phyloP scores from a whole-genome alignment of 805 yeast genomes.

The Tetrapisispora pingtungensis region DNA sequence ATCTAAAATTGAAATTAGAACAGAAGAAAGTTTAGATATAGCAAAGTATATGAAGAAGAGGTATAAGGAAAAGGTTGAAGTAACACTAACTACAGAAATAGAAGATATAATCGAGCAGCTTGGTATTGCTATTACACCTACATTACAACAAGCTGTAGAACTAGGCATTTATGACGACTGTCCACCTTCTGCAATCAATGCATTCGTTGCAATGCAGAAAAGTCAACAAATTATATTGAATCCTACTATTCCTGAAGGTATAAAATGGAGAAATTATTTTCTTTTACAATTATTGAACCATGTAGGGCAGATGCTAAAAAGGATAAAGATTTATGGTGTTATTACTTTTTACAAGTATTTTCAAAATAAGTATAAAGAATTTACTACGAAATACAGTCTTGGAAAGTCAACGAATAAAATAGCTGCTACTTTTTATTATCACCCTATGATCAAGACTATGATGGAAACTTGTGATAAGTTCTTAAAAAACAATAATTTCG shows the following conservation, averaged over 20 bases:
- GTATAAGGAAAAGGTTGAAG: conserved; percentile 47
- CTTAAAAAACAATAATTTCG: conserved; percentile 28
- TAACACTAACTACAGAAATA: conserved; percentile 46
- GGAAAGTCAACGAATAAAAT: conserved; percentile 56
- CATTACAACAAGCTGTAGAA: conserved; percentile 52
- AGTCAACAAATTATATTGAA: conserved; percentile 48
- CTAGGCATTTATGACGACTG: conserved; percentile 51
- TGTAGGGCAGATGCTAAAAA: conserved; percentile 59
- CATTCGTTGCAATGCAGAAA: conserved; percentile 61
- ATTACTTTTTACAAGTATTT: conserved; percentile 64
- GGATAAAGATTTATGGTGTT: conserved; percentile 75
- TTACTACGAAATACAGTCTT: conserved; percentile 45
- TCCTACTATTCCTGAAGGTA: conserved; percentile 50
- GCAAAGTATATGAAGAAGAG: conserved; percentile 66
- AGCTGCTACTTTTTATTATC: conserved; percentile 52
- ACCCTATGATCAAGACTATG: conserved; percentile 38
- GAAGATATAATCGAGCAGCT: conserved; percentile 43
- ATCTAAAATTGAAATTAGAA: conserved; percentile 71
- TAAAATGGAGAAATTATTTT: conserved; percentile 63
- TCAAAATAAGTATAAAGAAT: conserved; percentile 45
- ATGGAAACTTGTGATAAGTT: conserved; percentile 36
- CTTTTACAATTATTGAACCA: conserved; percentile 40
- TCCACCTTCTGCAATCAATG: conserved; percentile 60
- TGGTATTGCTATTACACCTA: conserved; percentile 58
- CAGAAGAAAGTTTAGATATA: conserved; percentile 76